Evolutionary conservation across 2,329 filamentous ascomycete species (phyloP).

Genomic region (Fusarium longipes): DNA sequence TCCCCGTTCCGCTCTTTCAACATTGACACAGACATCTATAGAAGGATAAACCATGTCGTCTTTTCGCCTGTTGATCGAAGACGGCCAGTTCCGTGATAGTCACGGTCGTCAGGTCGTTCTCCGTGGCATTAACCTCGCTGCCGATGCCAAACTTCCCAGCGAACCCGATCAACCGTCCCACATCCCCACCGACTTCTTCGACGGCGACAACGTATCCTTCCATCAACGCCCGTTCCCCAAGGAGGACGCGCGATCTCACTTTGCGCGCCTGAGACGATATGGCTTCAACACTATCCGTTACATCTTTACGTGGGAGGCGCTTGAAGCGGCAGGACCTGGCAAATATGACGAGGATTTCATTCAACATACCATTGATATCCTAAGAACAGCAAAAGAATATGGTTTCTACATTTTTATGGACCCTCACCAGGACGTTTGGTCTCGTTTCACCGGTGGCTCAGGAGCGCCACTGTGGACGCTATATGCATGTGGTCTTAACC

Average conservation of each 20-base stretch:
- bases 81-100: conserved; percentile 83
- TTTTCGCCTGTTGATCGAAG: conserved; percentile 84
- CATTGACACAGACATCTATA: conserved; percentile 10
- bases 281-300: conserved; percentile 98
- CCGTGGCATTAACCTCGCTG: conserved; percentile 93
- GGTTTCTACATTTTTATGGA: conserved; percentile 99
- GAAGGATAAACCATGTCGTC: conserved; percentile 68
- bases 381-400: conserved; percentile 87
- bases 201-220: conserved; percentile 92
- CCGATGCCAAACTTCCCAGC: conserved; percentile 89
- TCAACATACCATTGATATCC: conserved; percentile 84
- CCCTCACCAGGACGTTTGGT: conserved; percentile 99
- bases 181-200: conserved; percentile 82
- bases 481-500: conserved; percentile 92
- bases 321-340: conserved; percentile 90
- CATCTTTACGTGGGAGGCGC: conserved; percentile 98
- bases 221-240: conserved; percentile 85
- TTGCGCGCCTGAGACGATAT: conserved; percentile 84
- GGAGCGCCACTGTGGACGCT: conserved; percentile 98
- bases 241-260: conserved; percentile 86
- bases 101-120: conserved; percentile 87
- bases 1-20: conserved; percentile 12
- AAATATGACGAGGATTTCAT: conserved; percentile 96
- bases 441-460: conserved; percentile 90
- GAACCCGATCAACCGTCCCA: conserved; percentile 85